Base-by-base conservation (phyloP, 1,284 basidiomycete species). In the Paramarasmius palmivorus region DNA sequence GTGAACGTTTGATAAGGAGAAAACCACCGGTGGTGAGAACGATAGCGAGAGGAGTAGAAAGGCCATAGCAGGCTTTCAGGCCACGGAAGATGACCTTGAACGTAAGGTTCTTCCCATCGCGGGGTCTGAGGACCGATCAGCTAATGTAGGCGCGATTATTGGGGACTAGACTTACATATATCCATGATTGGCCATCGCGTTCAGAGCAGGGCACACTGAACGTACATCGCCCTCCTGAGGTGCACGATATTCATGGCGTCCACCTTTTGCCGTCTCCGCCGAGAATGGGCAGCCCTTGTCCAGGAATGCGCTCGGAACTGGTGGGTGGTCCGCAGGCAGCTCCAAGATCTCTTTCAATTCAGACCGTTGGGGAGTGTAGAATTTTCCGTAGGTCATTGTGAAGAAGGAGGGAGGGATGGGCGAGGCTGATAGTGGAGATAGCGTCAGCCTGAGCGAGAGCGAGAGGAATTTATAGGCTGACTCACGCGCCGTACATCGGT, bases 141-240 rank as follows among this genome's bases (percentile, higher is more conserved):
- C 36, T 20, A 26, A 26, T n/a, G 17, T 5, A 9, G 38, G 2
- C 29, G 23, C 15, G 42, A 23, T 19, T 15, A 12, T 4, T 17
- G 19, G 15, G 15, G 15, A 38, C 22, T n/a, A 20, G 29, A 38
- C 57, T 35, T 35, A 59, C 57, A 59, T 59, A 36, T 56, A 59
- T 15, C 57, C 57, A 46, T 59, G 57, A 49, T 59, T 59, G n/a
- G 57, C 57, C 57, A 59, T 59, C 2, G 57, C 52, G 47, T 59
- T 59, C 7, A 59, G 42, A 12, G 57, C 57, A 14, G 57, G 57
- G 40, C 57, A 59, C 4, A 59, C 57, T 8, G 54, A 55, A 23
- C 57, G 55, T 17, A 60, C 47, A 47, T 70, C 69, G 14, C 61
- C 62, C 2, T 57, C 46, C 54, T 63, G 67, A 9, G 62, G 59